Evolutionary conservation across 345 rosid genomes (phyloP).

Genomic region (Citrus medica): DNA sequence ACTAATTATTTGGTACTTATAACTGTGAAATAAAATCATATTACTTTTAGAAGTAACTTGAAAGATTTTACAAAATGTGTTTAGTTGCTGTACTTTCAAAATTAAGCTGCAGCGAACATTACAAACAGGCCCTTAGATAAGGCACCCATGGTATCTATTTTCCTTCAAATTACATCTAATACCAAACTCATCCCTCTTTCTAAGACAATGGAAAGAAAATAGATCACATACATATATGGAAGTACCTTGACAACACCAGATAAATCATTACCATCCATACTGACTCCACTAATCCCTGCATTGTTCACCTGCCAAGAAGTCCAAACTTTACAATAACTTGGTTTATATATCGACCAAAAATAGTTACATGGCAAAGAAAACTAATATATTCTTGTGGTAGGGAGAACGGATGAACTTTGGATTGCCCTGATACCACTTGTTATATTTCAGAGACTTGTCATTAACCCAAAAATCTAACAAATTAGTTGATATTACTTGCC

Average conservation of each 20-base stretch:
- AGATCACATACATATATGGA: no score
- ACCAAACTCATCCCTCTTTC: background rate
- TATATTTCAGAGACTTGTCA: no score
- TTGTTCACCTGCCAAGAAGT: conserved; percentile 41
- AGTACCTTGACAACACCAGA: conserved; percentile 12
- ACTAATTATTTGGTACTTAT: background rate
- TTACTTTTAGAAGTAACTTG: no score
- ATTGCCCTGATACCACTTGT: no score
- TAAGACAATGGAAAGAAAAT: background rate
- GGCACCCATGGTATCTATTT: background rate
- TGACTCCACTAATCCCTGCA: conserved; percentile 40
- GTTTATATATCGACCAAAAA: background rate
- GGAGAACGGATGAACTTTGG: background rate
- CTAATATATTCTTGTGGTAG: background rate
- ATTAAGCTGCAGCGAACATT: no score
- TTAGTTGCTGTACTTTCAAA: no score
- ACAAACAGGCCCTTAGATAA: no score
- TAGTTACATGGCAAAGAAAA: background rate
- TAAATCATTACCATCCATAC: conserved; percentile 20
- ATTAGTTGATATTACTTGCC: no score
- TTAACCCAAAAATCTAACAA: no score
- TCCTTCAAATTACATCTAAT: background rate
- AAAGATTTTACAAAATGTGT: no score
- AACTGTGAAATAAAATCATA: background rate
- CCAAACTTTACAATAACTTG: background rate